phyloP scores from a whole-genome alignment of 140 eudicot species.

The Oenanthe javanica region DNA sequence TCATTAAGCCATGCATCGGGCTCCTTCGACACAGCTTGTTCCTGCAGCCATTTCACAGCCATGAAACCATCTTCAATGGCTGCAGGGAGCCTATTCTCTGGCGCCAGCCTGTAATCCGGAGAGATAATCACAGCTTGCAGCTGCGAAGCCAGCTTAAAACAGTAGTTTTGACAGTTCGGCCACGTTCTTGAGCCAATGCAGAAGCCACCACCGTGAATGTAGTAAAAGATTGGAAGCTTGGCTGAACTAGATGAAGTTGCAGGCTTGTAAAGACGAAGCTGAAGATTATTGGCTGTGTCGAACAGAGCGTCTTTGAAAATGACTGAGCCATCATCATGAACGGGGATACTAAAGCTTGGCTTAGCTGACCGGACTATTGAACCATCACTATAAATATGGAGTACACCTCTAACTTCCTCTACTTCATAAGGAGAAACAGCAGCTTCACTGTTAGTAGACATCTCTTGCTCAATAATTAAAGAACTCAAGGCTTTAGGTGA shows the following conservation, averaged over 20 bases:
- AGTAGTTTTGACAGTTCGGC: conserved; percentile 85
- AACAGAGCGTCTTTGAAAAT: conserved; percentile 60
- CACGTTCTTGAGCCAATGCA: conserved; percentile 83
- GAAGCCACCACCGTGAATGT: conserved; percentile 89
- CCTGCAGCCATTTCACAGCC: conserved; percentile 72
- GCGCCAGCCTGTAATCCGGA: conserved; percentile 67
- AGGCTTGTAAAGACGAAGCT: conserved; percentile 74
- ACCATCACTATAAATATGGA: conserved; percentile 64
- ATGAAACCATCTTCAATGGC: conserved; percentile 61
- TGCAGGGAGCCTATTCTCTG: conserved; percentile 43
- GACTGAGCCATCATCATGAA: conserved; percentile 69
- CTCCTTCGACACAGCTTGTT: conserved; percentile 43
- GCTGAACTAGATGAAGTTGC: conserved; percentile 22
- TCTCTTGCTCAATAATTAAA: not conserved
- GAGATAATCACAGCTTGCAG: conserved; percentile 58
- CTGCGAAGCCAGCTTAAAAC: conserved; percentile 55
- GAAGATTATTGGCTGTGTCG: conserved; percentile 45
- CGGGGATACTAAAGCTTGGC: conserved; percentile 55
- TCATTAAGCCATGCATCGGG: conserved; percentile 58
- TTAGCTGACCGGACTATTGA: conserved; percentile 53
- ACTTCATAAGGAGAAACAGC: conserved; percentile 29
- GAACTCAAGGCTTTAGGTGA: not conserved
- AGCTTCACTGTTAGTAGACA: not conserved
- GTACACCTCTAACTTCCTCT: conserved; percentile 79
- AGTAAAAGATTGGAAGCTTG: conserved; percentile 71